phyloP scores from a whole-genome alignment of 2,329 filamentous ascomycete species.

The Emmonsiellopsis sp. region DNA sequence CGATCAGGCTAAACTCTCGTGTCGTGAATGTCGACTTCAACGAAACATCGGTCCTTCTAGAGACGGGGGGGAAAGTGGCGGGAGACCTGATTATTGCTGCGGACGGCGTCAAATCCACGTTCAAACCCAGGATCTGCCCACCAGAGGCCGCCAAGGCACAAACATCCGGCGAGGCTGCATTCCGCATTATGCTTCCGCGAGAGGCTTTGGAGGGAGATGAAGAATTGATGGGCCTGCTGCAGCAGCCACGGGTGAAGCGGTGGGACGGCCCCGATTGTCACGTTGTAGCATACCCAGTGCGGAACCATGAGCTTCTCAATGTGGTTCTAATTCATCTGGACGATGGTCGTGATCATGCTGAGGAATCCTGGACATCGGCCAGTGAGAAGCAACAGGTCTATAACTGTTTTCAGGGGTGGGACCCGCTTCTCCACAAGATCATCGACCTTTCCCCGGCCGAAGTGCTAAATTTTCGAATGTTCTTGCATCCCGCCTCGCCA shows the following conservation, averaged over 20 bases:
- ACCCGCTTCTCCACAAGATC: slow-evolving; percentile 51
- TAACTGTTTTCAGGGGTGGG: slow-evolving; percentile 50
- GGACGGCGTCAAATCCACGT: slow-evolving; percentile 45
- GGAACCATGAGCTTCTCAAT: slow-evolving; percentile 58
- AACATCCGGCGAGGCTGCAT: slow-evolving; percentile 45
- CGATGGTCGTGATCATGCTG: slow-evolving; percentile 42
- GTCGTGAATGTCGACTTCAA: slow-evolving; percentile 48
- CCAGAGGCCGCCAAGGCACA: slow-evolving; percentile 31
- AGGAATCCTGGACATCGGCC: slow-evolving; percentile 54
- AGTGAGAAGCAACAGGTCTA: slow-evolving; percentile 54
- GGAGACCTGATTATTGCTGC: slow-evolving; percentile 44
- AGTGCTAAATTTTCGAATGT: slow-evolving; percentile 57
- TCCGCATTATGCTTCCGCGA: slow-evolving; percentile 44
- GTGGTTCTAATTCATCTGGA: slow-evolving; percentile 54
- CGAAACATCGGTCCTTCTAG: slow-evolving; percentile 52
- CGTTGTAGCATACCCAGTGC: slow-evolving; percentile 58
- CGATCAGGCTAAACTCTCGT: slow-evolving; percentile 53
- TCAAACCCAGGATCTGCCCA: background rate
- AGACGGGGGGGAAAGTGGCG: slow-evolving; percentile 45
- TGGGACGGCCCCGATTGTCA: slow-evolving; percentile 59
- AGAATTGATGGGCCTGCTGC: slow-evolving; percentile 46
- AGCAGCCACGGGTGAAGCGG: slow-evolving; percentile 48
- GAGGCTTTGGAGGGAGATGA: slow-evolving; percentile 39
- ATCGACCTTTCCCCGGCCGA: slow-evolving; percentile 53
- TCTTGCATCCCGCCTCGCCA: slow-evolving; percentile 51